A percentile compares a stretch with the other conserved stretches of the same genome.
phyloP scores from a whole-genome alignment of 2,329 filamentous ascomycete genomes.

The Nothopassalora personata region DNA sequence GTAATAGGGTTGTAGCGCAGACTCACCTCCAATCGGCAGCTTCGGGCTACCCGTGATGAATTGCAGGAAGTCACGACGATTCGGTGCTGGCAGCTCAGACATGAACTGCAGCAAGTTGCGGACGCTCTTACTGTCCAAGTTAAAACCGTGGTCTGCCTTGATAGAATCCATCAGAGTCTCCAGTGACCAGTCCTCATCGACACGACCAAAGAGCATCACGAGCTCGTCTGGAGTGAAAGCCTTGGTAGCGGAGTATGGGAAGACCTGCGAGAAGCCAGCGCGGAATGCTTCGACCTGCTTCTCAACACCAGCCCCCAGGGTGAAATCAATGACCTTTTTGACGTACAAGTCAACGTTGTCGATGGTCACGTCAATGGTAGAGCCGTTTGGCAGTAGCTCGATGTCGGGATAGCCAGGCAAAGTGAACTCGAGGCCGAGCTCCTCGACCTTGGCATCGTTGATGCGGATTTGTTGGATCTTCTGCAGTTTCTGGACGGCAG shows the following conservation, averaged over 20 bases:
- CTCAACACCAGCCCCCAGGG: conserved; percentile 80
- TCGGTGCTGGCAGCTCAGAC: conserved; percentile 70
- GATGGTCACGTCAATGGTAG: conserved; percentile 71
- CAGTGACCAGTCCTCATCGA: conserved; percentile 94
- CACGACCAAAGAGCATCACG: conserved; percentile 86
- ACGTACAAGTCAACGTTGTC: conserved; percentile 88
- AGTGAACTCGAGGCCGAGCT: conserved; percentile 89
- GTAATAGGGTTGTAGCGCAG: conserved; percentile 4
- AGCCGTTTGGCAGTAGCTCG: conserved; percentile 71
- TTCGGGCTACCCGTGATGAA: conserved; percentile 98
- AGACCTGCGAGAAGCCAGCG: conserved; percentile 87
- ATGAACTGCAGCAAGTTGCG: conserved; percentile 89
- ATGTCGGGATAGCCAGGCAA: conserved; percentile 85
- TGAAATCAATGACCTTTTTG: conserved; percentile 85
- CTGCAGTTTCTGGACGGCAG: conserved; percentile 62
- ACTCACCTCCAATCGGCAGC: conserved; percentile 90
- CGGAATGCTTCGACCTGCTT: conserved; percentile 89
- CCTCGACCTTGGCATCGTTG: conserved; percentile 73
- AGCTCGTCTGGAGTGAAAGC: conserved; percentile 94
- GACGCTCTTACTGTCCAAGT: conserved; percentile 95
- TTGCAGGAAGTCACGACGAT: conserved; percentile 90
- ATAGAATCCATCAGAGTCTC: conserved; percentile 97
- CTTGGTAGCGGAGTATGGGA: conserved; percentile 85
- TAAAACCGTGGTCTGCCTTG: conserved; percentile 97
- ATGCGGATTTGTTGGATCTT: conserved; percentile 66